Evolutionary conservation across 352 stramenopile species (phyloP).

Genomic region (Phytophthora brassicae): DNA sequence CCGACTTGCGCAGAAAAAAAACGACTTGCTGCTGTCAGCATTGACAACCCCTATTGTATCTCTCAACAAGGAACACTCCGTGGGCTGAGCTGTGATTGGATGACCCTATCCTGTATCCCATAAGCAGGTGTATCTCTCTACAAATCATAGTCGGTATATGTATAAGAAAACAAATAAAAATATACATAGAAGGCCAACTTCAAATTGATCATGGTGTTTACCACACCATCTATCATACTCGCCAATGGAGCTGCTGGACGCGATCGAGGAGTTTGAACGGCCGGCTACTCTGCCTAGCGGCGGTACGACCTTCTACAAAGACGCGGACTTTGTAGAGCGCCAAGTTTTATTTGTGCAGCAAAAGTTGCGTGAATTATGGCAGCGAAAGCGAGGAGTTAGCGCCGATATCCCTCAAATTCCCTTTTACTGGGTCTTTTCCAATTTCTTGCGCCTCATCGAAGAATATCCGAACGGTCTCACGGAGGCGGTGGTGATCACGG

Average conservation of each 20-base stretch:
- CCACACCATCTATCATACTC: not conserved
- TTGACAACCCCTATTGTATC: no score
- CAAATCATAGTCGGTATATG: no score
- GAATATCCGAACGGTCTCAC: slow-evolving; percentile 75
- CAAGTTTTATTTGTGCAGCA: slow-evolving; percentile 46
- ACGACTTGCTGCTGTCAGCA: no score
- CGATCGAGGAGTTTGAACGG: slow-evolving; percentile 50
- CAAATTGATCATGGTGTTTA: slow-evolving; percentile 3
- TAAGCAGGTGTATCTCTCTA: no score
- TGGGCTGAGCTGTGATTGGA: no score
- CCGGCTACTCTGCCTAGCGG: not conserved
- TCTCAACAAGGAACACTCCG: no score
- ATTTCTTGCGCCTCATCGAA: slow-evolving; percentile 54
- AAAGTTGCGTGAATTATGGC: slow-evolving; percentile 45
- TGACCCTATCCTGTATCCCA: no score
- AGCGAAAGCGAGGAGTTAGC: slow-evolving; percentile 26
- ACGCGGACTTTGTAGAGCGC: slow-evolving; percentile 46
- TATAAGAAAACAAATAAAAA: no score
- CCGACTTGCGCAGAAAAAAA: no score
- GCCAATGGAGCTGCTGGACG: slow-evolving; percentile 63
- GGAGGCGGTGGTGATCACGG: slow-evolving; percentile 59
- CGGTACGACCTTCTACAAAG: not conserved
- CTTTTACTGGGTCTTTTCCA: slow-evolving; percentile 62
- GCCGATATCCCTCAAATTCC: slow-evolving; percentile 28
- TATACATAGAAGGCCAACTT: no score